Percentiles rank a stretch among this genome's conserved stretches.
These are phyloP conservation scores for Corynespora cassiicola DNA, from an alignment of 2,329 filamentous ascomycete genomes.

Conservation along the genomic window DNA sequence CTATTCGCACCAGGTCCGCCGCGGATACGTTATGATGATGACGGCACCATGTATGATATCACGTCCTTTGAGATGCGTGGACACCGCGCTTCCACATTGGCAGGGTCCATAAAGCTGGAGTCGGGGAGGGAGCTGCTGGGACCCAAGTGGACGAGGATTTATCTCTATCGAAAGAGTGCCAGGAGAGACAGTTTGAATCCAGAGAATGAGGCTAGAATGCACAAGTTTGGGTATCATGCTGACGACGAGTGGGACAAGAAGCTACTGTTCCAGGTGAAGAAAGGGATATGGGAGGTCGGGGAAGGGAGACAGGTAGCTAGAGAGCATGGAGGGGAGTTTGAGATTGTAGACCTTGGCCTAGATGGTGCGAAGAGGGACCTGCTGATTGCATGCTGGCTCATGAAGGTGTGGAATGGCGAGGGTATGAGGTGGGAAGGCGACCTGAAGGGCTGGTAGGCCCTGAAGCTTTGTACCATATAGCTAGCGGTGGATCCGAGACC, in stretches of 20 bases:
- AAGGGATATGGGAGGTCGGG: conserved; percentile 26
- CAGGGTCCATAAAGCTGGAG: conserved; percentile 23
- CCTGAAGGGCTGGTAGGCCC: conserved; percentile 13
- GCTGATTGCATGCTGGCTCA: conserved; percentile 34
- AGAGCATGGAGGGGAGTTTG: conserved; percentile 11
- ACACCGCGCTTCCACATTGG: conserved; percentile 14
- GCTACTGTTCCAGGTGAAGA: conserved; percentile 26
- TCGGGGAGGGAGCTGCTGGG: conserved; percentile 19
- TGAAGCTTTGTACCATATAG: no score
- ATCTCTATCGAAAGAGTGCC: conserved; percentile 21
- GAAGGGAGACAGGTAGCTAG: conserved; percentile 18
- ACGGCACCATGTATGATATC: conserved; percentile 27
- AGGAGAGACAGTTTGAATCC: conserved; percentile 19
- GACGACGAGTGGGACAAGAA: conserved; percentile 25
- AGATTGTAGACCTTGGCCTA: conserved; percentile 13
- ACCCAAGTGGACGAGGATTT: conserved; percentile 25
- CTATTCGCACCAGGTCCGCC: no score
- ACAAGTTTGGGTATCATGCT: conserved; percentile 25
- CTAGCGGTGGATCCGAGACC: no score
- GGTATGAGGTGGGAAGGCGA: conserved; percentile 24
- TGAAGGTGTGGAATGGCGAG: conserved; percentile 26
- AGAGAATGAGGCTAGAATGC: conserved; percentile 22
- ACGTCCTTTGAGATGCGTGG: conserved; percentile 26
- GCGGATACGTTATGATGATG: conserved; percentile 22
- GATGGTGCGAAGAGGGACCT: conserved; percentile 21